Evolutionary conservation across 2,329 filamentous ascomycete genomes (phyloP).

Genomic region (Colletotrichum viniferum): DNA sequence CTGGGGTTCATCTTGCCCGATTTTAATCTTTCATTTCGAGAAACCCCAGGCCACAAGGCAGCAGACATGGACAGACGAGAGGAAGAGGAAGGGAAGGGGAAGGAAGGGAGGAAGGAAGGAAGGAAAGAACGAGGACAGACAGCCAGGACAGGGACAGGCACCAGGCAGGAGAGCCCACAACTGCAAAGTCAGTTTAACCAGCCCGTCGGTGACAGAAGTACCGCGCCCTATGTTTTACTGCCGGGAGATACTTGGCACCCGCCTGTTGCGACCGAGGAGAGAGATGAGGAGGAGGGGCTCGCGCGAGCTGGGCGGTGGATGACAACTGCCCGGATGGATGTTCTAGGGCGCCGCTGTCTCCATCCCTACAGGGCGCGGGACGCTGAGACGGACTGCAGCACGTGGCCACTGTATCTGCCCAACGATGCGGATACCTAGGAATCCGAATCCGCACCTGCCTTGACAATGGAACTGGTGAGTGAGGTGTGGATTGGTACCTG

Average conservation of each 20-base stretch:
- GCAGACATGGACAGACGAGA: neutral
- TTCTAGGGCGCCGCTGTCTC: neutral
- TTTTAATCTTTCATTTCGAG: neutral
- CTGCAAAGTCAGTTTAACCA: neutral
- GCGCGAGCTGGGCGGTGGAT: neutral
- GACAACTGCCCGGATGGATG: neutral
- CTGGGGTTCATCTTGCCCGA: neutral
- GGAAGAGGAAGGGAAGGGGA: neutral
- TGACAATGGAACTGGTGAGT: neutral
- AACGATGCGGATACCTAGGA: neutral
- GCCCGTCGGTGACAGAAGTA: neutral
- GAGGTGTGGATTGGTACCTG: too few relatives aligned
- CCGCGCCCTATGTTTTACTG: neutral
- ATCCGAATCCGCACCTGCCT: neutral
- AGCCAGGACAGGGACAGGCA: neutral
- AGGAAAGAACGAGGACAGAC: neutral
- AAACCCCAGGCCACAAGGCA: neutral
- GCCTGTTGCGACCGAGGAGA: neutral
- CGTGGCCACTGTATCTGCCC: conserved; percentile 1
- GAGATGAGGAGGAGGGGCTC: neutral
- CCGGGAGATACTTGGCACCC: neutral
- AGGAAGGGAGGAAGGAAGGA: neutral
- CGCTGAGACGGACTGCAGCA: neutral
- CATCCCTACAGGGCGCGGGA: neutral
- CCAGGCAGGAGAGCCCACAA: neutral